phyloP scores from a whole-genome alignment of 2,329 filamentous ascomycete species.

The Pseudofabraea citricarpa region DNA sequence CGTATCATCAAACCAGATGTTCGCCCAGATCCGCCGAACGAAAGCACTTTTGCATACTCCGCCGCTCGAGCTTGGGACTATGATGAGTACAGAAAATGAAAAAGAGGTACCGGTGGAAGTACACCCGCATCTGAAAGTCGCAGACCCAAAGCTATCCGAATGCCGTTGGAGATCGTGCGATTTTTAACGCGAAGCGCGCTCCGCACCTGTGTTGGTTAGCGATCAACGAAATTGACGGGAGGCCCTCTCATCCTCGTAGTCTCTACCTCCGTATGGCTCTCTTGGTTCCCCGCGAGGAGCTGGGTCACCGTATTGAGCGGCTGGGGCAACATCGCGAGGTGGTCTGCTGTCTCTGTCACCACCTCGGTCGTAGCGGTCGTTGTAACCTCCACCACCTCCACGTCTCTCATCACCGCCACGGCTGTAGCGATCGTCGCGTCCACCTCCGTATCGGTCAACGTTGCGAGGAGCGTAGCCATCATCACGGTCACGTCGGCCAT shows the following conservation, averaged over 20 bases:
- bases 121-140: slow-evolving; percentile 31
- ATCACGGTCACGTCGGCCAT: slow-evolving; percentile 30
- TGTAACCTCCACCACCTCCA: slow-evolving; percentile 37
- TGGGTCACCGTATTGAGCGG: slow-evolving; percentile 36
- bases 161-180: slow-evolving; percentile 27
- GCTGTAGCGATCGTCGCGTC: slow-evolving; percentile 27
- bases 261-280: slow-evolving; percentile 38
- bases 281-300: slow-evolving; percentile 36
- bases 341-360: slow-evolving; percentile 41
- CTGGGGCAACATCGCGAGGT: slow-evolving; percentile 33
- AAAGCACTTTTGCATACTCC: slow-evolving; percentile 27
- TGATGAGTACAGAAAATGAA: slow-evolving; percentile 26
- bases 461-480: slow-evolving; percentile 17
- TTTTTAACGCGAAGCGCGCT: slow-evolving; percentile 32
- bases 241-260: slow-evolving; percentile 29
- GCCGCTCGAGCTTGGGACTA: slow-evolving; percentile 29
- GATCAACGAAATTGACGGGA: slow-evolving; percentile 30
- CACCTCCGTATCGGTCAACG: slow-evolving; percentile 27
- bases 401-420: slow-evolving; percentile 34
- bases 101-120: slow-evolving; percentile 24
- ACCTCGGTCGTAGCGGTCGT: slow-evolving; percentile 37
- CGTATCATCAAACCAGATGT: slow-evolving; percentile 21
- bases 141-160: slow-evolving; percentile 28
- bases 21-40: slow-evolving; percentile 25
- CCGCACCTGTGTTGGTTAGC: slow-evolving; percentile 30